A percentile compares a stretch with the other conserved stretches of the same genome.
phyloP scores from a whole-genome alignment of 257 asterid species.

The Fraxinus quadrangulata region DNA sequence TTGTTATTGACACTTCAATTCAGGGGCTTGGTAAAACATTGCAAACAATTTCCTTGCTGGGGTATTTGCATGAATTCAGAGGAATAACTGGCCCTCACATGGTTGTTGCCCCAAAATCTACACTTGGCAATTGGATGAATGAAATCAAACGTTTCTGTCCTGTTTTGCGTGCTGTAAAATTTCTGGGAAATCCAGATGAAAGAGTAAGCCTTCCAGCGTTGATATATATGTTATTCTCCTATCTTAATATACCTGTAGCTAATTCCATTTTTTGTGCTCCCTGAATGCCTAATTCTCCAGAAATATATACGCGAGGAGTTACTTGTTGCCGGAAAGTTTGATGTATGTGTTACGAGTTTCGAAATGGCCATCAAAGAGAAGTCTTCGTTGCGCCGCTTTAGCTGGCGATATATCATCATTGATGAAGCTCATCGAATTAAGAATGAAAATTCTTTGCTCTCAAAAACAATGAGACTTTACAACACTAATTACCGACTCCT shows the following conservation, averaged over 20 bases:
- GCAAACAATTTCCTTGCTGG: conserved; percentile 95
- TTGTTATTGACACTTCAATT: conserved; percentile 15
- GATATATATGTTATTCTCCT: conserved; percentile 18
- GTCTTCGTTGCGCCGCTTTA: conserved; percentile 79
- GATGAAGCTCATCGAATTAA: conserved; percentile 99
- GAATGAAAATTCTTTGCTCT: conserved; percentile 94
- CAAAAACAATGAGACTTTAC: conserved; percentile 92
- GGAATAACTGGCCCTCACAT: conserved; percentile 99
- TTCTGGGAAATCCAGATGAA: conserved; percentile 98
- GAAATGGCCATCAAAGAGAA: conserved; percentile 99
- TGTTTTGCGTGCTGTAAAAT: conserved; percentile 81
- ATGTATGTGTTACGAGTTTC: conserved; percentile 95
- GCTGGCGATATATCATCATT: conserved; percentile 97
- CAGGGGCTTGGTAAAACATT: conserved; percentile 98
- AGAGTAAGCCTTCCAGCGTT: conserved; percentile 57
- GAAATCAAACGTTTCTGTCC: conserved; percentile 98
- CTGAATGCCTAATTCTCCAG: conserved; percentile 41
- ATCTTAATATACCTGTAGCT: background rate
- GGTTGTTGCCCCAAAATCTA: conserved; percentile 99
- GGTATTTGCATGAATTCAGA: conserved; percentile 90
- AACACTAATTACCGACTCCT: conserved; percentile 91
- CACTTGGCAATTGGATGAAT: conserved; percentile 99
- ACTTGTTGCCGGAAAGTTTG: conserved; percentile 97
- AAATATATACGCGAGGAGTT: conserved; percentile 86
- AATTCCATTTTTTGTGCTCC: conserved; percentile 11